phyloP scores from a whole-genome alignment of 2,329 filamentous ascomycete genomes.

The Seiridium unicorne region DNA sequence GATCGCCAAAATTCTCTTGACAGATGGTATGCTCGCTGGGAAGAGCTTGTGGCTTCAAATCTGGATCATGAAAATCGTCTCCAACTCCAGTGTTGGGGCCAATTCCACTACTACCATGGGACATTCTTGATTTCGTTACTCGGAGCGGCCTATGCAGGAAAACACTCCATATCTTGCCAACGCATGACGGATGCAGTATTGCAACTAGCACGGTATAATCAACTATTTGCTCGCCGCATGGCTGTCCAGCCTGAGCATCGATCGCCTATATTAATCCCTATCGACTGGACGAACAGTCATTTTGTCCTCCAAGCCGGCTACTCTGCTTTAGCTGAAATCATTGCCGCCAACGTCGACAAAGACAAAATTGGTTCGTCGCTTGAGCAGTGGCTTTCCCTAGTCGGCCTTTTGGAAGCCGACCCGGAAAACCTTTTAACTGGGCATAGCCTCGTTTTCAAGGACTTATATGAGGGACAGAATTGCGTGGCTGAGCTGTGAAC shows the following conservation, averaged over 20 bases:
- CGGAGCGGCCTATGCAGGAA: background rate
- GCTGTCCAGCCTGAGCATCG: background rate
- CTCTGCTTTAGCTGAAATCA: background rate
- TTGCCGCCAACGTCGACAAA: background rate
- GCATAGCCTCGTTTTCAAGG: background rate
- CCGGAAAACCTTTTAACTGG: background rate
- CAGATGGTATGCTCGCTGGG: background rate
- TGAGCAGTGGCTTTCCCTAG: background rate
- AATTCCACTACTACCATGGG: background rate
- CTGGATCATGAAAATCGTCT: background rate
- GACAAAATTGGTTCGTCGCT: background rate
- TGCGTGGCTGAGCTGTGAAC: too few relatives aligned
- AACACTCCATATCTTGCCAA: background rate
- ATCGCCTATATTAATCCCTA: background rate
- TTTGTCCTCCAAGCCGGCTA: background rate
- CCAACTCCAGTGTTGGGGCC: background rate
- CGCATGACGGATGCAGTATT: background rate
- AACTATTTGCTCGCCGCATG: background rate
- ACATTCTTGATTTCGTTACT: background rate
- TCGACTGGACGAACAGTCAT: background rate
- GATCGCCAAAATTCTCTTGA: background rate
- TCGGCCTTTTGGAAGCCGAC: background rate
- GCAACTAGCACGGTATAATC: background rate
- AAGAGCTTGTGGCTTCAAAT: background rate
- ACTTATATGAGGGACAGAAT: background rate